Evolutionary conservation across 495 filamentous ascomycete genomes (phyloP).

Genomic region (Pyrenopolyporus hunteri): DNA sequence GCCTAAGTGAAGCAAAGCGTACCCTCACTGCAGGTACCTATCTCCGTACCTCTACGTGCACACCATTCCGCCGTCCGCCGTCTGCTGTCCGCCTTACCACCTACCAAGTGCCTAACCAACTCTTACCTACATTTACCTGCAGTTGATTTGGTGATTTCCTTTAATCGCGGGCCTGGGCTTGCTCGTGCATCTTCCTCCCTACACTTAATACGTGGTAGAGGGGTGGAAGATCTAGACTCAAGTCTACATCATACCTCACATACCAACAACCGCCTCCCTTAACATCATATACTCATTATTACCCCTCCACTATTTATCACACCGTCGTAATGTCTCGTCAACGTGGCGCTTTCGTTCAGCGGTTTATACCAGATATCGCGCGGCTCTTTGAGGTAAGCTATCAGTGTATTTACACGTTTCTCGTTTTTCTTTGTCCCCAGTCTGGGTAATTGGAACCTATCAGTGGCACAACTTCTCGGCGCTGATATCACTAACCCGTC

Average conservation of each 20-base stretch:
- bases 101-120: background rate
- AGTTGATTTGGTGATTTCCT: background rate
- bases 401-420: background rate
- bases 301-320: background rate
- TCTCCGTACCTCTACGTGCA: no score
- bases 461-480: no score
- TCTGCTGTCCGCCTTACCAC: no score
- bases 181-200: background rate
- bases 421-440: background rate
- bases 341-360: conserved; percentile 7
- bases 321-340: conserved; percentile 10
- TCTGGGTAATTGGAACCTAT: no score
- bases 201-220: no score
- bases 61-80: no score
- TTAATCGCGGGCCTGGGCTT: background rate
- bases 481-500: no score
- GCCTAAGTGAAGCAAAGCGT: no score
- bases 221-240: no score
- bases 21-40: no score
- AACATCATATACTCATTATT: background rate
- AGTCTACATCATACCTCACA: no score
- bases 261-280: no score
- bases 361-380: conserved; percentile 29
- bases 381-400: conserved; percentile 29
- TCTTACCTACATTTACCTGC: background rate